phyloP scores from a whole-genome alignment of 1,284 basidiomycete genomes.

The Macrocystidia cucumis region DNA sequence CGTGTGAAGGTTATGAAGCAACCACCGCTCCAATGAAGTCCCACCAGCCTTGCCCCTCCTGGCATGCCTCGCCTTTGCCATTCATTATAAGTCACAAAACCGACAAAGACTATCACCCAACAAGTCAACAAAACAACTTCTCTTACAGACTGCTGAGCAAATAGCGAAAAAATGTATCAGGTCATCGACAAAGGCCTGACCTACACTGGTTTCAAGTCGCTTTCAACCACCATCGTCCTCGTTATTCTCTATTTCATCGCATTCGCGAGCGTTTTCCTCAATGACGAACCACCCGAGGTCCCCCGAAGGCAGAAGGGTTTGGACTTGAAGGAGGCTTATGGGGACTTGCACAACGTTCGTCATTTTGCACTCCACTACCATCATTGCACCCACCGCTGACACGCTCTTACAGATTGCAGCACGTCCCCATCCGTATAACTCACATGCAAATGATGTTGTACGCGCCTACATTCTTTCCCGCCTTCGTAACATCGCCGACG shows the following conservation, averaged over 20 bases:
- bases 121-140: too few species aligned
- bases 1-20: too few species aligned
- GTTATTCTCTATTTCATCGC: constrained; percentile 44
- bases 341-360: constrained; percentile 51
- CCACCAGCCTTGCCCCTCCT: too few species aligned
- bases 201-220: too few species aligned
- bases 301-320: constrained; percentile 42
- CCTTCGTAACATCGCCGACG: constrained; percentile 35
- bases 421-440: constrained; percentile 68
- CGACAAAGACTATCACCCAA: too few species aligned
- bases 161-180: too few species aligned
- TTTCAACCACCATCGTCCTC: constrained; percentile 44
- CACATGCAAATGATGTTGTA: constrained; percentile 65
- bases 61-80: too few species aligned
- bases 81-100: too few species aligned
- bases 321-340: constrained; percentile 48
- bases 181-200: too few species aligned
- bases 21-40: too few species aligned
- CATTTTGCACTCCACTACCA: not conserved
- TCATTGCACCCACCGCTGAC: not conserved
- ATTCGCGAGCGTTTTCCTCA: constrained; percentile 42
- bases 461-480: constrained; percentile 50
- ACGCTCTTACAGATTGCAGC: constrained; percentile 43
- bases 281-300: constrained; percentile 44
- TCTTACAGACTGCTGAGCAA: too few species aligned